Conservation (phyloP, 2,329 filamentous ascomycete species). For the Fusarium lateritium region DNA sequence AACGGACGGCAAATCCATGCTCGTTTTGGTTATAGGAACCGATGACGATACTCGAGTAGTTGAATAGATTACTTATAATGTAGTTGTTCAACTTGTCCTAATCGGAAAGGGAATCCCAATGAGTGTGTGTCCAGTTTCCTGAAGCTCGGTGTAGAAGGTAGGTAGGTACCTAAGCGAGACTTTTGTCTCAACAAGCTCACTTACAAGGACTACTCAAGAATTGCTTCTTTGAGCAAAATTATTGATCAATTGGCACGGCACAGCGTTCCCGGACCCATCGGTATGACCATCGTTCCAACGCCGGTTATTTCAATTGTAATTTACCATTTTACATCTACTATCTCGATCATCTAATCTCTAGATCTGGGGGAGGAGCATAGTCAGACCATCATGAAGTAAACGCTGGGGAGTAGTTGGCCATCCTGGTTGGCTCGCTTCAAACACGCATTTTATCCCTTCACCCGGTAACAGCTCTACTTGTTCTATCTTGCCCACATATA, state of each 20-base stretch:
- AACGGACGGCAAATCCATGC: slow-evolving; percentile 5
- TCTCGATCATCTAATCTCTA: not conserved
- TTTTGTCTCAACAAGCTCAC: slow-evolving; percentile 1
- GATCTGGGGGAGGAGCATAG: slow-evolving; percentile 23
- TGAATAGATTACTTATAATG: no score
- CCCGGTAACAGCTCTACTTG: slow-evolving; percentile 18
- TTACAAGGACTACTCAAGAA: slow-evolving; percentile 1
- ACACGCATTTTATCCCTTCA: slow-evolving; percentile 34
- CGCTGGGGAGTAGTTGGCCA: not conserved
- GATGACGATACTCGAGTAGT: not conserved
- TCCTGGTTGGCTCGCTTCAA: slow-evolving; percentile 34
- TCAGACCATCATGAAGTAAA: slow-evolving; percentile 1
- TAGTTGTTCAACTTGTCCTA: no score
- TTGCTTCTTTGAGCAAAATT: not conserved
- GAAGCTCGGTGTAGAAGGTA: not conserved
- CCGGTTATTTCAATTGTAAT: not conserved
- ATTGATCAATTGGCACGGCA: not conserved
- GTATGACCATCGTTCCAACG: not conserved
- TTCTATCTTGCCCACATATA: no score
- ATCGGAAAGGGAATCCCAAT: no score
- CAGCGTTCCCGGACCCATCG: not conserved
- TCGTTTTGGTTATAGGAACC: not conserved
- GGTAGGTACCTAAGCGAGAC: no score
- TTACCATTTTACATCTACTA: not conserved
- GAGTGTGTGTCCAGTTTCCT: not conserved